Base-by-base conservation (phyloP, 805 yeast genomes). In the Wickerhamiella kurtzmanii region DNA sequence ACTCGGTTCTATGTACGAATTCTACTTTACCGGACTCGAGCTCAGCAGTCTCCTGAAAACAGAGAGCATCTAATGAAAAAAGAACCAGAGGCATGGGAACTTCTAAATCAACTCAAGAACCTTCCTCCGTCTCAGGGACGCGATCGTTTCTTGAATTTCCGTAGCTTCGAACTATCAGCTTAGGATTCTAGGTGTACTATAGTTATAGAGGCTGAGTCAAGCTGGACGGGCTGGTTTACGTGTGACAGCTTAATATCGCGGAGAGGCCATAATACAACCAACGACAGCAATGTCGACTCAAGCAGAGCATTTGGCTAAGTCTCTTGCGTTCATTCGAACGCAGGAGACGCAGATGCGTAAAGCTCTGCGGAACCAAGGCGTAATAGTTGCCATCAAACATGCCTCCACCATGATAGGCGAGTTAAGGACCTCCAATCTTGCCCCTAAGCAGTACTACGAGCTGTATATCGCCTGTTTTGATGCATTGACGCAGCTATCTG, bases 361-460 rank as follows among this genome's bases (percentile, higher is more conserved):
- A 57, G 75, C 85, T 55, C 69, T 89, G 49, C 70, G 76, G 11
- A 76, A 76, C 55, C 48, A 49, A 41, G 78, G 77, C 46, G 77
- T 77, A 58, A 71, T 89, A 77, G 94, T 81, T 59, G 95, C 96
- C 1, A 65, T 92, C 48, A 84, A 86, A 56, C 92, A 87, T 60
- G 85, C 94, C 32, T 77, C 94, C 28, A 76, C 80, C 22, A 77
- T 87, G 67, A 69, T 92, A 46, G 77, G 79, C 32, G 96, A 88
- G 64, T 67, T 89, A 45, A 71, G 96, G 46, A 82, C 89, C 2
- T 76, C 80, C 44, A 69, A 71, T 42, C 68, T 86, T 49, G 72
- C 85, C 2, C 96, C 98, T 0, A 87, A 87, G 60, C 88, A 84
- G 62, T 92, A 92, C 70, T 92, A 92, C 62, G 97, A 88, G 63